Conservation (phyloP, 257 asterid species). For the Solanum clarkiae region DNA sequence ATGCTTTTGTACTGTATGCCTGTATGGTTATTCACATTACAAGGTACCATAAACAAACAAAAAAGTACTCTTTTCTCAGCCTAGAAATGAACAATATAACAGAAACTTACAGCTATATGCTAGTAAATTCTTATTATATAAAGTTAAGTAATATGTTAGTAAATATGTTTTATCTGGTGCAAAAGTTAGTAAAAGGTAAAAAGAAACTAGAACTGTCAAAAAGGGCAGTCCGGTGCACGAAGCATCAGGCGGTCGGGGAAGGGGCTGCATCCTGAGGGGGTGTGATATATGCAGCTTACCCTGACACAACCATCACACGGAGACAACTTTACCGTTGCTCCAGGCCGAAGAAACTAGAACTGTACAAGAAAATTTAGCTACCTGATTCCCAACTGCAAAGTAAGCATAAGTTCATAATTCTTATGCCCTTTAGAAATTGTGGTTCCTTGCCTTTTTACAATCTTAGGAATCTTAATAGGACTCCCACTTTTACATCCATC, state of each 20-base stretch:
- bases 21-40: slow-evolving; percentile 9
- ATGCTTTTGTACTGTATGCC: slow-evolving; percentile 89
- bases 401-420: slow-evolving; percentile 61
- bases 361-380: not conserved
- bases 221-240: not conserved
- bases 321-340: not conserved
- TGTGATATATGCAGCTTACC: not conserved
- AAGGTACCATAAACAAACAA: not conserved
- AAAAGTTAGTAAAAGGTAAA: not conserved
- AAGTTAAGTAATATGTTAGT: not conserved
- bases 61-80: not conserved
- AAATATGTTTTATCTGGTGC: not conserved
- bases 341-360: not conserved
- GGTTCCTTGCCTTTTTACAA: slow-evolving; percentile 55
- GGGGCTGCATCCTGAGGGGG: not conserved
- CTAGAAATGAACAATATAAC: not conserved
- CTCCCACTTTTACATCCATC: slow-evolving; percentile 14
- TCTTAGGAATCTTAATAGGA: slow-evolving; percentile 41
- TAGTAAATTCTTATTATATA: too few species aligned
- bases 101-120: not conserved
- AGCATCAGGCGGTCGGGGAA: not conserved
- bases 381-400: slow-evolving; percentile 71
- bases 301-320: not conserved
- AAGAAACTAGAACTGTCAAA: not conserved
- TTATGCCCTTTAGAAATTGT: slow-evolving; percentile 60